Evolutionary conservation across 2,329 filamentous ascomycete species (phyloP).

Genomic region (Claviceps sp.): DNA sequence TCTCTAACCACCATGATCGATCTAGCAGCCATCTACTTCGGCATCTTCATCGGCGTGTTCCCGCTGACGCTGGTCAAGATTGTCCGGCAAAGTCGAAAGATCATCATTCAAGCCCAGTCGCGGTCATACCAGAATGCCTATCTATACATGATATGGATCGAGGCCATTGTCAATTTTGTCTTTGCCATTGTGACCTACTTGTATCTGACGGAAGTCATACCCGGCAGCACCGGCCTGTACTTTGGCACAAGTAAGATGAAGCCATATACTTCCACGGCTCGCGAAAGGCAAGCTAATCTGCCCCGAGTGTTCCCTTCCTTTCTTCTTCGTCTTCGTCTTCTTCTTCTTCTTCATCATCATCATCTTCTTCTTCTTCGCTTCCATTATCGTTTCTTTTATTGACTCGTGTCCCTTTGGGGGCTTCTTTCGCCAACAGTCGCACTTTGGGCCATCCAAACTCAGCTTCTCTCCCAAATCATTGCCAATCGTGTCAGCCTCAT

Average conservation of each 20-base stretch:
- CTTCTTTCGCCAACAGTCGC: neutral
- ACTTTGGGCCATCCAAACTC: constrained; percentile 18
- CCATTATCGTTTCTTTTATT: neutral
- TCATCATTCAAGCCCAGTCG: constrained; percentile 9
- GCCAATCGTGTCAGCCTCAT: constrained; percentile 30
- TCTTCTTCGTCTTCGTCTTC: neutral
- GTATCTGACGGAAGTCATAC: constrained; percentile 11
- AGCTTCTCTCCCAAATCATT: constrained; percentile 30
- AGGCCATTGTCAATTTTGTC: constrained; percentile 13
- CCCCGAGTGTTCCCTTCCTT: no score
- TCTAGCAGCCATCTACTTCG: constrained; percentile 13
- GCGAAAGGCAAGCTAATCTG: neutral
- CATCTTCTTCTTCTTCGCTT: neutral
- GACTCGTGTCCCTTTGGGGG: no score
- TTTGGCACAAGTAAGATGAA: constrained; percentile 4
- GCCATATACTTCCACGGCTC: no score
- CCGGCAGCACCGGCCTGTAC: constrained; percentile 4
- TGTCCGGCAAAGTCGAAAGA: constrained; percentile 10
- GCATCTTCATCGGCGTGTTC: constrained; percentile 15
- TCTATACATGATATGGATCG: constrained; percentile 16
- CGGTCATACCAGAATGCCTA: constrained; percentile 11
- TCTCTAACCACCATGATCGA: constrained; percentile 6
- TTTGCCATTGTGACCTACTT: constrained; percentile 15
- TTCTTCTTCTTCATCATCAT: no score
- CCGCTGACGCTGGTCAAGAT: constrained; percentile 13